Evolutionary conservation across 306 rosid species (phyloP), one percentile per base, ranked within the genome.

Genomic region (Neltuma alba): DNA sequence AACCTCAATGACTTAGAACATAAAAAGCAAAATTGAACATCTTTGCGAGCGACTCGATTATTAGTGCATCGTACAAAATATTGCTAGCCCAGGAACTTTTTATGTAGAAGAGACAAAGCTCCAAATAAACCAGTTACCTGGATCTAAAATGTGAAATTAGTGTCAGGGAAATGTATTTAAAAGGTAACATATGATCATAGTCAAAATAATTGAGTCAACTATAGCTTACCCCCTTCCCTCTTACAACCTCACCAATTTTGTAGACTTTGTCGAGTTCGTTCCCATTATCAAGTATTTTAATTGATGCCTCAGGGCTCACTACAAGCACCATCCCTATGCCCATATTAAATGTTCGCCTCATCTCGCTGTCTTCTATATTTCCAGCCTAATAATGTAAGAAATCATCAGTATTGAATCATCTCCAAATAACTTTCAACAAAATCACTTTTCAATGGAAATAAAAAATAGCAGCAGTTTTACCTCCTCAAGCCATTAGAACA

Each of bases 401-500:
- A 37, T 3, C 21, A 45, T 45, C 40, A 45, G 28, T 28, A 30
- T 9, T 70, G 28, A 70, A 20, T 42, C 7, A 42, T 44, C n/a
- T n/a, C n/a, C 57, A 44, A 44, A 54, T 47, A 10, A 40, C 16
- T 38, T 11, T 13, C 21, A 5, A 13, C 54, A 14, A 68, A 68
- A 68, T 41, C 30, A 13, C 30, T 48, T n/a, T 74, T 78, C 41
- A 15, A 47, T 16, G 33, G 15, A 31, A 74, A 28, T 31, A 50
- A 14, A 20, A n/a, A n/a, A 9, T 70, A 42, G 23, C n/a, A 37
- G 60, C 28, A 21, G 76, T 68, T 63, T 83, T 90, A 92, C 99
- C 99, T 91, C 88, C 70, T 93, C 94, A 84, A 95, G 88, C 99
- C 99, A 92, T 76, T 89, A 85, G 77, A 95, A 95, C 70, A 95